A percentile compares a stretch with the other conserved stretches of the same genome.
Evolutionary conservation across 1,139 yeast species (phyloP).

Genomic region (Taphrina deformans): DNA sequence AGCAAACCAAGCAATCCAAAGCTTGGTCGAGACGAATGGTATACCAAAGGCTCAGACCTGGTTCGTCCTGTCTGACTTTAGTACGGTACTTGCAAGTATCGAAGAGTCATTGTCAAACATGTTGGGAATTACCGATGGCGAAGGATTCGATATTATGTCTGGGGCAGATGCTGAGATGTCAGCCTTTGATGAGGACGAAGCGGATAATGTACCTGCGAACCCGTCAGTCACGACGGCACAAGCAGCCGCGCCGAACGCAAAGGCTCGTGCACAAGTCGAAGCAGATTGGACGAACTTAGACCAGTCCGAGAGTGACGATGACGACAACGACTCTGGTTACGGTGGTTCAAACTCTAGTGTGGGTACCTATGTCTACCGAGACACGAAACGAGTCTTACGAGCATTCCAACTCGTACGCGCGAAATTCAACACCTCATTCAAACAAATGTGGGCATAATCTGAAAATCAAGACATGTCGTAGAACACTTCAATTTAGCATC

Average conservation of each 20-base stretch:
- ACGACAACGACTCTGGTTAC: conserved; percentile 13
- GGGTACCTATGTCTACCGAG: conserved; percentile 26
- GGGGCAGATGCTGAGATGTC: conserved; percentile 31
- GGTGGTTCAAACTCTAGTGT: conserved; percentile 10
- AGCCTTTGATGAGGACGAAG: conserved; percentile 33
- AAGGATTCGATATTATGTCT: conserved; percentile 19
- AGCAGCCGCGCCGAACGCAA: conserved; percentile 23
- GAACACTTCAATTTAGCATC: neutral
- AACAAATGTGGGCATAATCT: conserved; percentile 34
- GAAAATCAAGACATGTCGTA: neutral
- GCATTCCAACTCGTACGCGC: conserved; percentile 33
- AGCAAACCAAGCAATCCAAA: conserved; percentile 21
- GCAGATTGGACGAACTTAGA: conserved; percentile 22
- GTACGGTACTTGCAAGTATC: conserved; percentile 33
- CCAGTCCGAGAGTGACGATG: conserved; percentile 20
- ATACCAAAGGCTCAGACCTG: conserved; percentile 33
- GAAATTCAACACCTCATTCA: conserved; percentile 29
- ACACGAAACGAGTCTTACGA: conserved; percentile 30
- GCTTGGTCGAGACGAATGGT: conserved; percentile 30
- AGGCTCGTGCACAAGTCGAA: conserved; percentile 12
- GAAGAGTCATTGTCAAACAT: conserved; percentile 30
- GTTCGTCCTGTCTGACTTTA: conserved; percentile 34
- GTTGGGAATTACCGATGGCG: conserved; percentile 29
- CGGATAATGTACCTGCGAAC: conserved; percentile 25
- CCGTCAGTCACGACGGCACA: conserved; percentile 23